These are phyloP conservation scores for Torulaspora franciscae DNA, from an alignment of 805 yeast genomes.

Conservation along the genomic window DNA sequence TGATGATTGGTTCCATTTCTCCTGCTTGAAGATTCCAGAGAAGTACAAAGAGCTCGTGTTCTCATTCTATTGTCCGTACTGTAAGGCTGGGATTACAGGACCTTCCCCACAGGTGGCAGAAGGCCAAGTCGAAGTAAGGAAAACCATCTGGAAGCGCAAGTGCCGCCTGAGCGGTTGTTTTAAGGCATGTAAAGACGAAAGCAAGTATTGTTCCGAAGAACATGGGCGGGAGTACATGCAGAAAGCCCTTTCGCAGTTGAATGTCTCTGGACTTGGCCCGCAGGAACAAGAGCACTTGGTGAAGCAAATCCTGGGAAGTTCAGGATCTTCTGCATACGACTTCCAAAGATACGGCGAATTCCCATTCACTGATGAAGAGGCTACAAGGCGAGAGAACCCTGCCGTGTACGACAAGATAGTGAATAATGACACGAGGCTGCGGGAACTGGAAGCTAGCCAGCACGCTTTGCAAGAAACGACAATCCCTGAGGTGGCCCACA, in stretches of 20 bases:
- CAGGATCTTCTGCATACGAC: conserved; percentile 4
- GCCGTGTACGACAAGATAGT: conserved; percentile 19
- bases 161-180: conserved; percentile 60
- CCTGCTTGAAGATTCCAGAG: conserved; percentile 58
- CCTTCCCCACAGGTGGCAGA: conserved; percentile 15
- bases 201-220: conserved; percentile 70
- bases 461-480: conserved; percentile 15
- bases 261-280: conserved; percentile 2
- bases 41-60: conserved; percentile 52
- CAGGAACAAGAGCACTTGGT: conserved; percentile 7
- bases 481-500: conserved; percentile 13
- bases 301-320: conserved; percentile 7
- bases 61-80: conserved; percentile 67
- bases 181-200: conserved; percentile 32
- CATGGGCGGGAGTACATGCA: conserved; percentile 50
- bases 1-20: conserved; percentile 91
- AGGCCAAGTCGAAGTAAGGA: conserved; percentile 35
- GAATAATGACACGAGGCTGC: conserved; percentile 17
- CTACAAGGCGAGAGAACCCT: conserved; percentile 13
- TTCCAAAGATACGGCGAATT: conserved; percentile 23
- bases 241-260: conserved; percentile 13
- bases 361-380: conserved; percentile 19
- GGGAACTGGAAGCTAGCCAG: conserved; percentile 14
- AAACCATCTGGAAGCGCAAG: conserved; percentile 67
- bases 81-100: conserved; percentile 46